These are phyloP conservation scores for Malbranchea zuffiana DNA, from an alignment of 2,329 filamentous ascomycete species.

Conservation along the genomic window DNA sequence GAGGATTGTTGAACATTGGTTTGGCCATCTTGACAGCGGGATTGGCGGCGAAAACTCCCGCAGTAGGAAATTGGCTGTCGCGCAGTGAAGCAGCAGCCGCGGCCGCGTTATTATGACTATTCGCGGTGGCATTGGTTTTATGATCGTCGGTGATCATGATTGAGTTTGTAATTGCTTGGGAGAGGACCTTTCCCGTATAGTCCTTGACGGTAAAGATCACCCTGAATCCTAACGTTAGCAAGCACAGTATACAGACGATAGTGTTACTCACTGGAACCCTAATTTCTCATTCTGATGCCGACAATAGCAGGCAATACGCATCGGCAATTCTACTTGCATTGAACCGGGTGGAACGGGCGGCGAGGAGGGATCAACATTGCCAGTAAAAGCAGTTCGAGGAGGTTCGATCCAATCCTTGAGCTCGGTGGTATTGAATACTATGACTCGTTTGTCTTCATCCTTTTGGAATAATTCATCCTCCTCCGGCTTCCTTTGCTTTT, in stretches of 20 bases:
- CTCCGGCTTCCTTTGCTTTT: conserved; percentile 86
- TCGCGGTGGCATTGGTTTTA: conserved; percentile 59
- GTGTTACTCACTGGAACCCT: conserved; percentile 54
- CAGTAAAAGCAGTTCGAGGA: conserved; percentile 43
- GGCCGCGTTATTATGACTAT: conserved; percentile 24
- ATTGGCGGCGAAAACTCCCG: conserved; percentile 34
- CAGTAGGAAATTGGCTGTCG: conserved; percentile 34
- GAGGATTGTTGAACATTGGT: conserved; percentile 26
- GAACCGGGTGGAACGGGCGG: conserved; percentile 42
- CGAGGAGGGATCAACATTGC: conserved; percentile 27
- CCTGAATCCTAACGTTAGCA: conserved; percentile 24
- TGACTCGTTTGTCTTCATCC: conserved; percentile 68
- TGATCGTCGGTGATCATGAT: conserved; percentile 98
- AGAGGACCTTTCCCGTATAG: conserved; percentile 60
- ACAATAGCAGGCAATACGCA: conserved; percentile 97
- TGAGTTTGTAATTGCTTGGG: conserved; percentile 72
- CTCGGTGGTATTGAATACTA: conserved; percentile 86
- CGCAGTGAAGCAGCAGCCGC: conserved; percentile 26
- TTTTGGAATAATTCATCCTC: conserved; percentile 80
- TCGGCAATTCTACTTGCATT: conserved; percentile 72
- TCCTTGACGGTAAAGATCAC: conserved; percentile 95
- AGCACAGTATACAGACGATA: neutral
- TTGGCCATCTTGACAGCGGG: conserved; percentile 24
- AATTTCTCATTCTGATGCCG: conserved; percentile 88
- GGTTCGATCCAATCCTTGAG: conserved; percentile 70